Base-by-base conservation (phyloP, 148 eudicot genomes). In the Fallopia convolvulus region DNA sequence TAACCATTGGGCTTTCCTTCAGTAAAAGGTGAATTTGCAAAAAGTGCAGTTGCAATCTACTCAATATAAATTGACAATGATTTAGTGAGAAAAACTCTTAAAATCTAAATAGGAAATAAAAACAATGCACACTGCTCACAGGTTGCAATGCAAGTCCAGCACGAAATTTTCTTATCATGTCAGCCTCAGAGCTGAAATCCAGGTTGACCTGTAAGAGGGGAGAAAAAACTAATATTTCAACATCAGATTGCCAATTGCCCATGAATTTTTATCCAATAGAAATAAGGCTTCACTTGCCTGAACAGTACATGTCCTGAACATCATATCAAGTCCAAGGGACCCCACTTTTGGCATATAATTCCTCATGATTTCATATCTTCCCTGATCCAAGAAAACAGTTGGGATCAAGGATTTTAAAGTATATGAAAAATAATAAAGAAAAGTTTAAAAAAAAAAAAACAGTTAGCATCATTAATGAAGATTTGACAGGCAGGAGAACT, bases 331-430 rank as follows among this genome's bases (percentile, higher is more conserved):
- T 80, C 98, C 98, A 81, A 93, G 95, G 46, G 95, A 68, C 46
- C 98, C 99, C 85, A 96, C 99, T 87, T 96, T 93, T 44, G 99
- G 99, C 97, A 93, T 93, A 89, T 93, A 93, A 86, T 96, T 93
- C 81, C 88, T 91, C 97, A 93, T 93, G 58, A 96, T 93, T 80
- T 91, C 93, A 66, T 96, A 96, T 86, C 98, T 90, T 87, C 98
- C 99, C 99, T 93, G 97, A 79, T 85, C 50, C 78, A 81, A 81
- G 75, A 68, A 33, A 39, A 36, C 46, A 68, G 21, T 68, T 36
- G n/a, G 72, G 41, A 68, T 39, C 46, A 36, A 68, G 21, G 46
- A 17, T 39, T 68, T n/a, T 36, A n/a, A 68, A 14, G n/a, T 39
- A 65, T 65, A 36, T 36, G 72, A 68, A 68, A 14, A 46, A 68